Conservation (phyloP, 805 yeast species). For the Candida sanyiensis region DNA sequence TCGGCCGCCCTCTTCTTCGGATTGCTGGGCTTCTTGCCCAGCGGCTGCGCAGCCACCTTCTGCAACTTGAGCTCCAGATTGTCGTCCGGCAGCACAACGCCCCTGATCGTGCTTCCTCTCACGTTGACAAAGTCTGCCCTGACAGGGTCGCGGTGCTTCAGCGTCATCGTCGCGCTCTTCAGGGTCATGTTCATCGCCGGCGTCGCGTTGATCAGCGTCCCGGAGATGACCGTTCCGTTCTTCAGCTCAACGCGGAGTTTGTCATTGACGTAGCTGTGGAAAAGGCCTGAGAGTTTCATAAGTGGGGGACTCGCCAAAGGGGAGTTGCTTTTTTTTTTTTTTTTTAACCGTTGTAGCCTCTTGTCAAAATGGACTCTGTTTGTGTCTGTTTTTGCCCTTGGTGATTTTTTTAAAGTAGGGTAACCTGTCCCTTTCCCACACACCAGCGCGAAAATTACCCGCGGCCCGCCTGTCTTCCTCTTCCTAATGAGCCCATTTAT, state of each 20-base stretch:
- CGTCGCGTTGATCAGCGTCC: conserved; percentile 77
- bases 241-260: conserved; percentile 87
- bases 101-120: conserved; percentile 85
- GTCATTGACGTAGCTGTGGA: conserved; percentile 81
- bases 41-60: conserved; percentile 28
- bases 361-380: too few relatives aligned
- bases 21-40: conserved; percentile 1
- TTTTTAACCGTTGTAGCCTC: too few relatives aligned
- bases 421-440: background rate
- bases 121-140: conserved; percentile 73
- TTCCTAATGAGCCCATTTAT: conserved; percentile 2
- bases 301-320: background rate
- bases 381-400: too few relatives aligned
- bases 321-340: too few relatives aligned
- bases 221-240: conserved; percentile 83
- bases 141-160: conserved; percentile 63
- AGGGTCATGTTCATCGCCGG: conserved; percentile 88
- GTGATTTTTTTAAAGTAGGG: background rate
- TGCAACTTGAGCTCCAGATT: conserved; percentile 62
- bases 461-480: background rate
- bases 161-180: conserved; percentile 73
- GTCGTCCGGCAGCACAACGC: conserved; percentile 80
- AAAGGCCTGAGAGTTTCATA: conserved; percentile 67
- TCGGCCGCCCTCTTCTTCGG: conserved; percentile 22
- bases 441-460: background rate